These are phyloP conservation scores for Fagus sylvatica DNA, from an alignment of 306 rosid genomes.

Conservation along the genomic window DNA sequence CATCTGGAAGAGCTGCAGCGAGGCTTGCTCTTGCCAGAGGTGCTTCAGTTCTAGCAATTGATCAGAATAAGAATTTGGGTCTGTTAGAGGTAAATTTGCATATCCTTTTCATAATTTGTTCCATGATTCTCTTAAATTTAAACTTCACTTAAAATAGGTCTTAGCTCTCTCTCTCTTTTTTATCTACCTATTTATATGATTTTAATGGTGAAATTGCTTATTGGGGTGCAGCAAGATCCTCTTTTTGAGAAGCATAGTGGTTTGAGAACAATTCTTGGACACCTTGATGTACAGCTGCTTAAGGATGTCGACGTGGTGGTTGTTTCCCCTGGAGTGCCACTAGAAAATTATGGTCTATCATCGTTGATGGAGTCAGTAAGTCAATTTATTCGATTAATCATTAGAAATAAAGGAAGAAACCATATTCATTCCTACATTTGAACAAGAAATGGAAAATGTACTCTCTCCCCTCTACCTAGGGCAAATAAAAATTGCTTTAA, in stretches of 20 bases:
- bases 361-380: slow-evolving; percentile 24
- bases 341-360: slow-evolving; percentile 21
- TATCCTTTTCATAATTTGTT: neutral
- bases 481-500: neutral
- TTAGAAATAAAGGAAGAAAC: neutral
- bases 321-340: slow-evolving; percentile 36
- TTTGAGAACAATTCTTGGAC: slow-evolving; percentile 32
- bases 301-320: slow-evolving; percentile 30
- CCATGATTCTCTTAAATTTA: neutral
- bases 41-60: slow-evolving; percentile 36
- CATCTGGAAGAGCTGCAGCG: slow-evolving; percentile 35
- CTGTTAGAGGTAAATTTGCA: slow-evolving; percentile 19
- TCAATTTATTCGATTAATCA: neutral
- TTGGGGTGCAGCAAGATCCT: slow-evolving; percentile 29
- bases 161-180: neutral
- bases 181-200: neutral
- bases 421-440: neutral
- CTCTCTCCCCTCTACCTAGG: neutral
- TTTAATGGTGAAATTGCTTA: neutral
- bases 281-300: slow-evolving; percentile 19
- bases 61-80: slow-evolving; percentile 21
- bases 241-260: slow-evolving; percentile 10
- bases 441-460: neutral
- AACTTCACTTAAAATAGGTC: neutral
- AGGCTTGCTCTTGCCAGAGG: slow-evolving; percentile 40